Conservation (phyloP, 148 eudicot species). For the Camellia japonica region DNA sequence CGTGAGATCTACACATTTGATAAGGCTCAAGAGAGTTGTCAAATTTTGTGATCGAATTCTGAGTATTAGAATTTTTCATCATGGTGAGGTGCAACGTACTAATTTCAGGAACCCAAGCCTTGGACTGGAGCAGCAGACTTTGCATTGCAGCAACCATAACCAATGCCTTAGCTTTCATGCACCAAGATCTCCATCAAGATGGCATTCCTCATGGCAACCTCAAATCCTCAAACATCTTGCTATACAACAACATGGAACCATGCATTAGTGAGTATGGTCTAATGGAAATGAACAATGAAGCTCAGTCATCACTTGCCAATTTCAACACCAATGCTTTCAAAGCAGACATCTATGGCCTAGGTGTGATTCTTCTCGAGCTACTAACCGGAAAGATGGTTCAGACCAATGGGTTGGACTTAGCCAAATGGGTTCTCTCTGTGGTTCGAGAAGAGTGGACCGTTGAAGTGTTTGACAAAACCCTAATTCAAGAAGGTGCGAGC, state of each 20-base stretch:
- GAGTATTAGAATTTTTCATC: too few relatives aligned
- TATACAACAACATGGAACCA: not conserved
- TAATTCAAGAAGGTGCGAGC: constrained; percentile 39
- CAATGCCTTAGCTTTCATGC: not conserved
- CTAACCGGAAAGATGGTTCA: constrained; percentile 38
- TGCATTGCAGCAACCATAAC: not conserved
- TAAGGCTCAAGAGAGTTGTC: too few relatives aligned
- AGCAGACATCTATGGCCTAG: constrained; percentile 36
- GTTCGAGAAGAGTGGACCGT: constrained; percentile 54
- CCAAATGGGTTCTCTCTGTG: constrained; percentile 41
- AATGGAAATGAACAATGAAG: not conserved
- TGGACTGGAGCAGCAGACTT: constrained; percentile 5
- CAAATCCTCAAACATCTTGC: constrained; percentile 4
- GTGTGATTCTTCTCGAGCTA: constrained; percentile 46
- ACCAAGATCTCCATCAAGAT: not conserved
- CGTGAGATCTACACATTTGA: too few relatives aligned
- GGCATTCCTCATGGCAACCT: not conserved
- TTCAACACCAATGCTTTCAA: constrained; percentile 13
- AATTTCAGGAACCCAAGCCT: constrained; percentile 7
- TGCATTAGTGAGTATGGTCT: constrained; percentile 3
- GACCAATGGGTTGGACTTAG: constrained; percentile 35
- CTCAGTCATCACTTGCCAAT: not conserved
- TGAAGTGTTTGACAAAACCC: constrained; percentile 44
- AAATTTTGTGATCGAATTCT: too few relatives aligned
- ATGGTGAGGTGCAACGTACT: not conserved